Conservation (phyloP, 495 filamentous ascomycete species). For the Neurospora sp. region DNA sequence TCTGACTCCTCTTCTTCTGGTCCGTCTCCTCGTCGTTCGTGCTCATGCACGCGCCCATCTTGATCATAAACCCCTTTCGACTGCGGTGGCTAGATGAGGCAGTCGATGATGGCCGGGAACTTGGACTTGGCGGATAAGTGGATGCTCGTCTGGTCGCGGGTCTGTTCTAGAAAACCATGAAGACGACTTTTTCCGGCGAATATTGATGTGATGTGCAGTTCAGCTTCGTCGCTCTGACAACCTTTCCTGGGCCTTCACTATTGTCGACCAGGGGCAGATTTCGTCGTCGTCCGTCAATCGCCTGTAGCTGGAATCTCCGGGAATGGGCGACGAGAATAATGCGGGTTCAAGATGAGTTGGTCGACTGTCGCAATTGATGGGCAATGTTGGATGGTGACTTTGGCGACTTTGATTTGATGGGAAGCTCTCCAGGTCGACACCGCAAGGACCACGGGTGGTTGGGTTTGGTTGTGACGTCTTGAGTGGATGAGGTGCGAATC, state of each 20-base stretch:
- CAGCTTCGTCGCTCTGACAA: neutral
- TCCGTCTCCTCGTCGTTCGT: slow-evolving; percentile 71
- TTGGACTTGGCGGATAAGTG: neutral
- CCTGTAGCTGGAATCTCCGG: neutral
- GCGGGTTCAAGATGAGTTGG: neutral
- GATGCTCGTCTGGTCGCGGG: slow-evolving; percentile 9
- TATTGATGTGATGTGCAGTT: neutral
- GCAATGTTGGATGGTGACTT: neutral
- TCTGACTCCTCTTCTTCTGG: slow-evolving; percentile 86
- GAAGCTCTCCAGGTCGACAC: neutral
- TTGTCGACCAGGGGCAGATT: neutral
- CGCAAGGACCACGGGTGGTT: neutral
- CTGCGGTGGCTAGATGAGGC: slow-evolving; percentile 4
- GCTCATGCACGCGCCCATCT: slow-evolving; percentile 89
- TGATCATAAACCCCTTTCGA: slow-evolving; percentile 25
- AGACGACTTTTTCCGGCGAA: slow-evolving; percentile 3
- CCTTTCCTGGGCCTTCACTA: neutral
- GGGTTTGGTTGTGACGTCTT: neutral
- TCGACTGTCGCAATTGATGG: neutral
- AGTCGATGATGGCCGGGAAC: neutral
- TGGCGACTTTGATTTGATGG: neutral
- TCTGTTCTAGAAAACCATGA: slow-evolving; percentile 18
- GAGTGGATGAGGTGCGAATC: neutral
- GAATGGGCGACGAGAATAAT: neutral
- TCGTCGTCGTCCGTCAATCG: neutral